Base-by-base conservation (phyloP, 768 basidiomycete genomes). In the Mrakia blollopis region DNA sequence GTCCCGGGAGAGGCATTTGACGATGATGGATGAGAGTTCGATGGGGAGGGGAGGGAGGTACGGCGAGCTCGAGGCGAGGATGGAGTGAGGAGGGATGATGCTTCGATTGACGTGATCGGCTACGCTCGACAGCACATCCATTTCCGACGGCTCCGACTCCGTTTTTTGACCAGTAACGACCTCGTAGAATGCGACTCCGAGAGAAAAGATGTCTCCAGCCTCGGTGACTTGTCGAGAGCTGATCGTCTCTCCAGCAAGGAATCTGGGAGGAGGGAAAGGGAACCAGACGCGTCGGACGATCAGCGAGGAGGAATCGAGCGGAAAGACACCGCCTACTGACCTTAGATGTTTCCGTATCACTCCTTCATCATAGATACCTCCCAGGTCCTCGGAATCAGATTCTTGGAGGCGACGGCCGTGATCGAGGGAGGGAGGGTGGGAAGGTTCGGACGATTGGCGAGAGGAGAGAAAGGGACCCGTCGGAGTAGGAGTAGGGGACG, bases 101-200 rank as follows among this genome's bases (percentile, higher is more conserved):
- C 6, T 74, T 76, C 54, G 47, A 44, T 28, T 74, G 54, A 80
- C 16, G 71, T 83, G 81, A 14, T 71, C 75, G 30, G 83, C 81
- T 37, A 83, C 57, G 62, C 80, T 80, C 0, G 75, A 70, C 18
- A 83, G 75, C 0, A 83, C 60, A 44, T 82, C 81, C 2, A 68
- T 47, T 30, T 79, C 60, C 1, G 23, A 25, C 4, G 57, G 57
- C 44, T 57, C 14, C 72, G 78, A 10, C 35, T 82, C 81, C 8
- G 80, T 79, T 1, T 77, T 72, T 28, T 57, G 63, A 1, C 80
- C 79, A 3, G 80, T 81, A 4, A 82, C 21, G 37, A 82, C 67
- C 69, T 82, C 81, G 74, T 81, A 82, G 7, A 80, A 80, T 3
- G 79, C 37, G 9, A 81, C 80, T 10, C 81, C 83, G 60, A 82